Evolutionary conservation across 768 basidiomycete genomes (phyloP).

Genomic region (Dacryopinax spathularia): DNA sequence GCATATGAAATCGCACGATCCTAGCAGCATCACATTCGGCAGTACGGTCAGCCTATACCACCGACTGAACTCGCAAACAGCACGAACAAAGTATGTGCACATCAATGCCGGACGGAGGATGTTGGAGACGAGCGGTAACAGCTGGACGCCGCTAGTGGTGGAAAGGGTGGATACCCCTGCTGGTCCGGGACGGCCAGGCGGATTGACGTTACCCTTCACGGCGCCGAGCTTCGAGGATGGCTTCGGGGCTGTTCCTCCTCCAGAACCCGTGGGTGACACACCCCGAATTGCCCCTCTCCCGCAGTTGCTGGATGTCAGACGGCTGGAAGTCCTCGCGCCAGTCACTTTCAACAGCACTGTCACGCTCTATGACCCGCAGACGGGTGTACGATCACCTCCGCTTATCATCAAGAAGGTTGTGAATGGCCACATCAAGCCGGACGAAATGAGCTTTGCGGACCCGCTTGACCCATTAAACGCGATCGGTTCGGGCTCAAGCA

Average conservation of each 20-base stretch:
- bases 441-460: slow-evolving; percentile 32
- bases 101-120: slow-evolving; percentile 55
- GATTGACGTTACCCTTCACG: background rate
- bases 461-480: background rate
- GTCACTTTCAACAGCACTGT: slow-evolving; percentile 89
- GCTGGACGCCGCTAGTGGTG: slow-evolving; percentile 1
- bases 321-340: slow-evolving; percentile 1
- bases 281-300: background rate
- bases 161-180: background rate
- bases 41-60: slow-evolving; percentile 88
- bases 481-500: slow-evolving; percentile 33
- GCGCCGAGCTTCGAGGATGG: background rate
- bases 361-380: slow-evolving; percentile 66
- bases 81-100: slow-evolving; percentile 94
- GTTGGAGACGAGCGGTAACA: background rate
- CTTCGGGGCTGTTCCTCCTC: background rate
- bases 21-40: slow-evolving; percentile 76
- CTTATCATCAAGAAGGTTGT: slow-evolving; percentile 85
- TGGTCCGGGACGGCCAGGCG: background rate
- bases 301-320: background rate
- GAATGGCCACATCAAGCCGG: slow-evolving; percentile 71
- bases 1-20: slow-evolving; percentile 88
- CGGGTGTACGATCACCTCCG: slow-evolving; percentile 73
- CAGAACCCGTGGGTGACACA: background rate
- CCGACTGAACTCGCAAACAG: slow-evolving; percentile 91